phyloP scores from a whole-genome alignment of 495 filamentous ascomycete genomes.

The Aspergillus taichungensis region DNA sequence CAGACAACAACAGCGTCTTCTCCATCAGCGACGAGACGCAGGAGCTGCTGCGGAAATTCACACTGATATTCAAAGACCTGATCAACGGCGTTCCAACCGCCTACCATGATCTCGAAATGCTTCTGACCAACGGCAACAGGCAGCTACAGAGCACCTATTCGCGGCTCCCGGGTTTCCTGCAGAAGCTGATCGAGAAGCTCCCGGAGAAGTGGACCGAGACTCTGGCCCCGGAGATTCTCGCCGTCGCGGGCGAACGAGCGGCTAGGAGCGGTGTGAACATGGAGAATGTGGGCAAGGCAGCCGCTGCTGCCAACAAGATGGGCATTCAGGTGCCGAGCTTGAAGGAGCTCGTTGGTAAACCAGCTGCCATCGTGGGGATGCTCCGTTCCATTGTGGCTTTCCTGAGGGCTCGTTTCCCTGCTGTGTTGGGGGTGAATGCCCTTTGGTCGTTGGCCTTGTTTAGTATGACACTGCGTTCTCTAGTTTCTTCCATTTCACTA shows the following conservation, averaged over 20 bases:
- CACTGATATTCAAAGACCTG: slow-evolving; percentile 81
- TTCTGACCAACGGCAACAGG: slow-evolving; percentile 72
- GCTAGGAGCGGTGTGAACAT: slow-evolving; percentile 56
- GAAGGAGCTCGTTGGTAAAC: slow-evolving; percentile 75
- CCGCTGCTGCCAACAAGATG: slow-evolving; percentile 42
- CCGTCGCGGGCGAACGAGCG: slow-evolving; percentile 60
- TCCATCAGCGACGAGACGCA: slow-evolving; percentile 73
- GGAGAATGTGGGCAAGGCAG: slow-evolving; percentile 41
- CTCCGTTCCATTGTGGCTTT: slow-evolving; percentile 80
- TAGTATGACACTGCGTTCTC: slow-evolving; percentile 40
- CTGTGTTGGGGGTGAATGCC: slow-evolving; percentile 75
- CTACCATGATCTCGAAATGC: slow-evolving; percentile 74
- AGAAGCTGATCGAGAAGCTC: slow-evolving; percentile 78
- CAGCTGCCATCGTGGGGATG: slow-evolving; percentile 72
- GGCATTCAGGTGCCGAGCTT: slow-evolving; percentile 50
- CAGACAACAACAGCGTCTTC: slow-evolving; percentile 71
- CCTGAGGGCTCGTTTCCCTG: slow-evolving; percentile 73
- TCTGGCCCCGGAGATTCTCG: slow-evolving; percentile 72
- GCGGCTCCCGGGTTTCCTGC: slow-evolving; percentile 67
- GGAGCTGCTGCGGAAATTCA: slow-evolving; percentile 74
- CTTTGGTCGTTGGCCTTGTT: slow-evolving; percentile 79
- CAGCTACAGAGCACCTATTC: slow-evolving; percentile 69
- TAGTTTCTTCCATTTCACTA: neutral
- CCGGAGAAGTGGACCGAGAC: slow-evolving; percentile 69
- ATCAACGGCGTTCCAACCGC: slow-evolving; percentile 87